phyloP scores from a whole-genome alignment of 2,329 filamentous ascomycete genomes.

The Fusarium agapanthi region DNA sequence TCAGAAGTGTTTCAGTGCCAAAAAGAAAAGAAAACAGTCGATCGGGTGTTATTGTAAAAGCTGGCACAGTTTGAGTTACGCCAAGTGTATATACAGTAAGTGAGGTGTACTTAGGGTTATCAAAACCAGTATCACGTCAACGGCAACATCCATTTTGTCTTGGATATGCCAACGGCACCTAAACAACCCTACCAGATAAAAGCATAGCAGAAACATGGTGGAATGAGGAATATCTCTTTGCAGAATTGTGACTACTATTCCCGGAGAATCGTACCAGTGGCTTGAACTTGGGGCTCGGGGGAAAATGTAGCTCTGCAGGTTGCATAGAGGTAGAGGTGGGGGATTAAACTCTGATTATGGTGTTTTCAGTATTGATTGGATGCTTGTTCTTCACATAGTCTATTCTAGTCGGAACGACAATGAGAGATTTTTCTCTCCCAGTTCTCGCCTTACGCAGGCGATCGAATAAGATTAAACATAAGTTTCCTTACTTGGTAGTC shows the following conservation, averaged over 20 bases:
- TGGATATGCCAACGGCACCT: slow-evolving; percentile 6
- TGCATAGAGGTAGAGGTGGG: not conserved
- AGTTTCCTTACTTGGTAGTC: not conserved
- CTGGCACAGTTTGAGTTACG: not conserved
- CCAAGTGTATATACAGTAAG: not conserved
- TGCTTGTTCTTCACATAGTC: not conserved
- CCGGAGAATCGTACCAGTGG: slow-evolving; percentile 25
- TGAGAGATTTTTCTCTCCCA: slow-evolving; percentile 24
- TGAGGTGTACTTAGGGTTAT: not conserved
- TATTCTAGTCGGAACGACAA: slow-evolving; percentile 9
- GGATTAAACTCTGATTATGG: slow-evolving; percentile 28
- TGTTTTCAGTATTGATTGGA: not conserved
- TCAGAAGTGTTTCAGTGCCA: not conserved
- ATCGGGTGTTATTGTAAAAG: not conserved
- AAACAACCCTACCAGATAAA: not conserved
- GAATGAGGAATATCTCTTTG: slow-evolving; percentile 18
- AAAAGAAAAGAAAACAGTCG: not conserved
- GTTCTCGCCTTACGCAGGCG: not conserved
- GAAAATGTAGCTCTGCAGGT: slow-evolving; percentile 23
- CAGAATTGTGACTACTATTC: slow-evolving; percentile 4
- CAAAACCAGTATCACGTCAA: not conserved
- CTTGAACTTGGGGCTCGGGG: slow-evolving; percentile 16
- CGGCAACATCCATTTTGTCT: not conserved
- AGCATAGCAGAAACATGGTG: not conserved
- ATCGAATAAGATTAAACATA: slow-evolving; percentile 10